Base-by-base conservation (phyloP, 2,329 filamentous ascomycete genomes). In the Fusarium nurragi region DNA sequence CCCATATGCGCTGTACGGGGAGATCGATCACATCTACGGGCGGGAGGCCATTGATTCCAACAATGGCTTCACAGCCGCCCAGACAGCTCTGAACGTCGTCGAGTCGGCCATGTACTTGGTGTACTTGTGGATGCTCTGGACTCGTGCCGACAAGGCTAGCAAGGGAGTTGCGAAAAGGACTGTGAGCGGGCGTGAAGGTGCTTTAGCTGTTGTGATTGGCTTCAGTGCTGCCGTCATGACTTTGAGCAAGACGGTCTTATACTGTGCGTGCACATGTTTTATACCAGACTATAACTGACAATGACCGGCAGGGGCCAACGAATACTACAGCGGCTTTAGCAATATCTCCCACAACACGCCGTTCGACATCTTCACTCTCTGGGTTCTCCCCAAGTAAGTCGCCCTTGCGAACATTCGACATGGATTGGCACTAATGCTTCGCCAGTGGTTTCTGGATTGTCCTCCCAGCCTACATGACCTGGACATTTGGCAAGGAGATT, bases 21-120 rank as follows among this genome's bases (percentile, higher is more conserved):
- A 83, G 47, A 82, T 97, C 67, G 93, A 97, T 77, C 83, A 93
- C 76, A 83, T 94, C 28, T 97, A 97, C 79, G 92, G 93, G 37
- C 89, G 85, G 81, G 88, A 89, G 70, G 89, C 90, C 5, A 92
- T 85, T 75, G 79, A 91, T 60, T 82, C 82, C 16, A 76, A 82
- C 21, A 88, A 88, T 73, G 92, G 93, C 32, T 97, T 96, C 78
- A 91, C 91, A 0, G 86, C 84, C 38, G 92, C 92, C 34, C 93
- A 97, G 81, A 85, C 84, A 25, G 70, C 81, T 8, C 74, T 94
- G 65, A 95, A 94, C 73, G 76, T 86, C 8, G 68, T 91, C 51
- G 92, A 95, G 81, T 88, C 86, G 4, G 54, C 79, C 30, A 82
- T 88, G 71, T 94, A 94, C 74, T 28, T 76, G 79, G 53, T 80